Evolutionary conservation across 495 filamentous ascomycete genomes (phyloP).

Genomic region (Hapsidospora chrysogenum): DNA sequence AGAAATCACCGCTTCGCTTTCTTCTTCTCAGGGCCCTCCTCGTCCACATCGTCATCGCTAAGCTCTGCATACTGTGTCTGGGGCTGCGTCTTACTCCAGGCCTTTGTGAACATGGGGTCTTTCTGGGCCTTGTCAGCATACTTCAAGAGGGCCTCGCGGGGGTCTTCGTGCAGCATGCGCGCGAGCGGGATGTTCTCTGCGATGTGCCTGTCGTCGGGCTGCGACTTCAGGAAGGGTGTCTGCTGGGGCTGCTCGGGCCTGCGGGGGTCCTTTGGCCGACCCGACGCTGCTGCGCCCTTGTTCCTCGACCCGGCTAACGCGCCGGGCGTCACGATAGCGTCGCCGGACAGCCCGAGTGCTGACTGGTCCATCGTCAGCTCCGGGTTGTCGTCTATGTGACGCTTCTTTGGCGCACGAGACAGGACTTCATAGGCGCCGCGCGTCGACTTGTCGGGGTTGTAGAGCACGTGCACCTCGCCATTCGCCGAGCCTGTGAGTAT

Average conservation of each 20-base stretch:
- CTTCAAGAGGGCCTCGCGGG: constrained; percentile 80
- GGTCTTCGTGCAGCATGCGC: constrained; percentile 94
- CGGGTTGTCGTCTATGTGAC: constrained; percentile 87
- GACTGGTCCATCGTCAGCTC: constrained; percentile 68
- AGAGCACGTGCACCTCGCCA: constrained; percentile 75
- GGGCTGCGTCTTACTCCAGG: constrained; percentile 86
- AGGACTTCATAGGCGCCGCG: constrained; percentile 79
- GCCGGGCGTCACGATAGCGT: constrained; percentile 57
- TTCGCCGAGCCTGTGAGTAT: constrained; percentile 89
- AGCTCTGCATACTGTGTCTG: constrained; percentile 80
- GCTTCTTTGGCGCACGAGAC: constrained; percentile 82
- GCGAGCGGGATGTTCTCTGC: constrained; percentile 74
- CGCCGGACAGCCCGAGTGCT: constrained; percentile 64
- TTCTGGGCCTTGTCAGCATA: constrained; percentile 91
- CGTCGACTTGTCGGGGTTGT: constrained; percentile 64
- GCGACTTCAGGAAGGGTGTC: constrained; percentile 82
- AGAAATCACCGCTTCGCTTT: constrained; percentile 29
- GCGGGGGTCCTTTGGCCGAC: constrained; percentile 59
- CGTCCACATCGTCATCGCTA: constrained; percentile 83
- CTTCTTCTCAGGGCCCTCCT: constrained; percentile 52
- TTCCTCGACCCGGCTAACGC: constrained; percentile 23
- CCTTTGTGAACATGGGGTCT: constrained; percentile 84
- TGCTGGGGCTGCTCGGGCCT: constrained; percentile 66
- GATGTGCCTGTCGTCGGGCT: constrained; percentile 82
- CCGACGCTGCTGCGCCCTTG: constrained; percentile 60